phyloP scores from a whole-genome alignment of 1,284 basidiomycete genomes.

The Puccinia novopanici region DNA sequence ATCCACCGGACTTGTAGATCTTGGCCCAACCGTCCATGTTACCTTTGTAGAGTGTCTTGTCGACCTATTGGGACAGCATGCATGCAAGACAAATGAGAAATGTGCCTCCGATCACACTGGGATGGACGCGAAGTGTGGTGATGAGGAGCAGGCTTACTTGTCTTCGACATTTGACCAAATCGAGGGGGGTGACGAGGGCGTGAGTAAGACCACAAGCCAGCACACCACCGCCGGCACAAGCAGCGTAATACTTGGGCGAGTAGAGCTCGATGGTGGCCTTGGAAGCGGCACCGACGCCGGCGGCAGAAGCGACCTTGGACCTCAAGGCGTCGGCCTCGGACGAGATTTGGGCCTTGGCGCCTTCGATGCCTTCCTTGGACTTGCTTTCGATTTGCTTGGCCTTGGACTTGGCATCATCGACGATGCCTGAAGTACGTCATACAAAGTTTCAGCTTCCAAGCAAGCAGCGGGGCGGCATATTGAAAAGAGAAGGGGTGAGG shows the following conservation, averaged over 20 bases:
- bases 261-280: constrained; percentile 57
- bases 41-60: constrained; percentile 58
- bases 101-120: background rate
- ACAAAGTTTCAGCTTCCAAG: background rate
- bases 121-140: background rate
- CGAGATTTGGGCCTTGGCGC: constrained; percentile 54
- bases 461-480: constrained; percentile 5
- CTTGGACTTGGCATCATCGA: constrained; percentile 54
- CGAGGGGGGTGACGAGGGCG: constrained; percentile 58
- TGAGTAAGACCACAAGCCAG: constrained; percentile 58
- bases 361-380: constrained; percentile 54
- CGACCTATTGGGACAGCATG: constrained; percentile 52
- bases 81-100: background rate
- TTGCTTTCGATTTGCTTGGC: constrained; percentile 53
- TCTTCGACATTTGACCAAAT: constrained; percentile 59
- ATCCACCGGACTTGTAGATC: constrained; percentile 56
- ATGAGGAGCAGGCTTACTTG: constrained; percentile 52
- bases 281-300: constrained; percentile 52
- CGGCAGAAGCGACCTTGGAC: constrained; percentile 51
- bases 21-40: constrained; percentile 58
- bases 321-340: constrained; percentile 52
- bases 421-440: constrained; percentile 41
- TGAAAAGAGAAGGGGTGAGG: background rate
- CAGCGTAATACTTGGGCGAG: constrained; percentile 57
- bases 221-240: constrained; percentile 57